A percentile compares a stretch with the other conserved stretches of the same genome.
These are phyloP conservation scores for Boletus pseudopeckii DNA, from an alignment of 768 basidiomycete genomes.

Conservation along the genomic window DNA sequence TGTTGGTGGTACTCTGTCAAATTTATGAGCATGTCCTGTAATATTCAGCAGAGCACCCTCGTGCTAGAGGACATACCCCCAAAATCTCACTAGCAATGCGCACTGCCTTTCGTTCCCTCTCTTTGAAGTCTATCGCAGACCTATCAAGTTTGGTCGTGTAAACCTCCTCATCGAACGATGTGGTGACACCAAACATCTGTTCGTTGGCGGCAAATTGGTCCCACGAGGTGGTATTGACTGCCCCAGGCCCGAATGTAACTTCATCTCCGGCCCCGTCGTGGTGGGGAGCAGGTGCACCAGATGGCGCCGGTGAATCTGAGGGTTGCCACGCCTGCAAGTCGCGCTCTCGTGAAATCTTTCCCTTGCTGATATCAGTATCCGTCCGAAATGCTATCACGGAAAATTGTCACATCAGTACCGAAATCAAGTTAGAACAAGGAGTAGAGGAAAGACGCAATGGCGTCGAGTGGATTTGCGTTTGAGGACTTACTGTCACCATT, in stretches of 20 bases:
- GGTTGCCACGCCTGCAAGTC: constrained; percentile 80
- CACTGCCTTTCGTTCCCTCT: constrained; percentile 83
- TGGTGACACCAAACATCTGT: constrained; percentile 86
- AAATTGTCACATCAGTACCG: constrained; percentile 14
- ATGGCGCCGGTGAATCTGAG: constrained; percentile 31
- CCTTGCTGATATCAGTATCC: constrained; percentile 73
- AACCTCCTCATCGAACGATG: constrained; percentile 86
- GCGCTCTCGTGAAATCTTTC: constrained; percentile 55
- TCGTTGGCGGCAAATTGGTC: constrained; percentile 96
- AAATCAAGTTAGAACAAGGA: background rate
- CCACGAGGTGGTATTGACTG: constrained; percentile 53
- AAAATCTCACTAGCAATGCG: constrained; percentile 89
- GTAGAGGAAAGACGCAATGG: background rate
- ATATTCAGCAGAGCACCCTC: constrained; percentile 2
- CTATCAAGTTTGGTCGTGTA: constrained; percentile 95
- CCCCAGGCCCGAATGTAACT: constrained; percentile 60
- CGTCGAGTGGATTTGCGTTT: background rate
- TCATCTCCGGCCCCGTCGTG: constrained; percentile 51
- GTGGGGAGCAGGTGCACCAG: constrained; percentile 23
- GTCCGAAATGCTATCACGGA: constrained; percentile 66
- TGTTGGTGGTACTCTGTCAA: constrained; percentile 56
- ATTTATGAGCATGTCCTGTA: constrained; percentile 9
- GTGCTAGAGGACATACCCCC: constrained; percentile 49
- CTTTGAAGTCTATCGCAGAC: constrained; percentile 78
- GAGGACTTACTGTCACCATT: constrained; percentile 66